A percentile compares a stretch with the other conserved stretches of the same genome.
phyloP scores from a whole-genome alignment of 306 rosid genomes.

The Castanospermum australe region DNA sequence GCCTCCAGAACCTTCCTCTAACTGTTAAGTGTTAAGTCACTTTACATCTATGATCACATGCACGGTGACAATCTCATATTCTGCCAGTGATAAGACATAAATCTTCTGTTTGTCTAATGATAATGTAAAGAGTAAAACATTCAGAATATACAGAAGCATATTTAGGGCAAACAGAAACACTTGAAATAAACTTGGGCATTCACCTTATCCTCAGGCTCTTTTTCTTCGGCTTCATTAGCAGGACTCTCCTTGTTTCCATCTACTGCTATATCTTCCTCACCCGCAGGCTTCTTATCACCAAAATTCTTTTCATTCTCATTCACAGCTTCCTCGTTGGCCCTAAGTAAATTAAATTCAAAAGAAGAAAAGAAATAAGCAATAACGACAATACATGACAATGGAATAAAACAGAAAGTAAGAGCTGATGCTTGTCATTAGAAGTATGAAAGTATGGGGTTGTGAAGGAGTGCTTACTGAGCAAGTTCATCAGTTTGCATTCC shows the following conservation, averaged over 20 bases:
- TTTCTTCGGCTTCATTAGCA: conserved; percentile 52
- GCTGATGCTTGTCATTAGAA: background rate
- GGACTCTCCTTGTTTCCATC: conserved; percentile 61
- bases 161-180: background rate
- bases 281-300: conserved; percentile 46
- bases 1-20: background rate
- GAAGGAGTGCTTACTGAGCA: conserved; percentile 40
- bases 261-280: conserved; percentile 35
- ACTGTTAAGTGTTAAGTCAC: background rate
- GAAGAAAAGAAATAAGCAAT: background rate
- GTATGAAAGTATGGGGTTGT: background rate
- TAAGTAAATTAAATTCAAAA: conserved; percentile 3
- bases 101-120: background rate
- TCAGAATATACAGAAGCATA: background rate
- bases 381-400: background rate
- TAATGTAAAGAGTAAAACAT: background rate
- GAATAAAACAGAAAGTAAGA: background rate
- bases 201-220: conserved; percentile 74
- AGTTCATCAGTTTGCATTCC: conserved; percentile 58
- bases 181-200: background rate
- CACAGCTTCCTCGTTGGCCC: conserved; percentile 52
- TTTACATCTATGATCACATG: background rate
- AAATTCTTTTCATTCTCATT: conserved; percentile 52
- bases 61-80: background rate
- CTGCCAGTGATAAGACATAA: background rate